Evolutionary conservation across 345 rosid genomes (phyloP).

Genomic region (Gossypium sturtianum): DNA sequence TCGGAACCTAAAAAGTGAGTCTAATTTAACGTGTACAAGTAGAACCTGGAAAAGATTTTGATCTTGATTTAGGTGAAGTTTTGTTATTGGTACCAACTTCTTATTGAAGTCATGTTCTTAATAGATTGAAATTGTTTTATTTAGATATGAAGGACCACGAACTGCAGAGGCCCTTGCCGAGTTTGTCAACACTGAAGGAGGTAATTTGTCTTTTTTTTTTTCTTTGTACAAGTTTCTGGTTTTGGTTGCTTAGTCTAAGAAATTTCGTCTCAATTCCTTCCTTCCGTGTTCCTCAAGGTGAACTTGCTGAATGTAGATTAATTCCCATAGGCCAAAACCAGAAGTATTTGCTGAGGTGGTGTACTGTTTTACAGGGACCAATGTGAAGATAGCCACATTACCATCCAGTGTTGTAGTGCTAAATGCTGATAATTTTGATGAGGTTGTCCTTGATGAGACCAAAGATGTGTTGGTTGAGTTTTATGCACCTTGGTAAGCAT

Average conservation of each 20-base stretch:
- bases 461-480: constrained; percentile 97
- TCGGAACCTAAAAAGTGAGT: constrained; percentile 88
- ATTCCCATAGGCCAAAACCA: neutral
- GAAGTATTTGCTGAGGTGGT: neutral
- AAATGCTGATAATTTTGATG: constrained; percentile 67
- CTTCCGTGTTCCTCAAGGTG: neutral
- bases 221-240: neutral
- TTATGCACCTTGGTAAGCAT: constrained; percentile 90
- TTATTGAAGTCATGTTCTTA: neutral
- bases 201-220: constrained; percentile 24
- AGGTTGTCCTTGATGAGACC: constrained; percentile 71
- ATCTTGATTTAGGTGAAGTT: neutral
- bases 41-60: neutral
- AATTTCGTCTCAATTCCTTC: neutral
- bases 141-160: constrained; percentile 88
- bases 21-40: neutral
- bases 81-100: neutral
- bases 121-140: neutral
- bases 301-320: neutral
- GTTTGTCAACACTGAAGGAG: constrained; percentile 92
- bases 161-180: constrained; percentile 79
- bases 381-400: constrained; percentile 69
- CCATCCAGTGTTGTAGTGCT: constrained; percentile 79
- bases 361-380: constrained; percentile 62
- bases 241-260: neutral